Conservation (phyloP, 441 rosid genomes). For the Pelargonium australe region DNA sequence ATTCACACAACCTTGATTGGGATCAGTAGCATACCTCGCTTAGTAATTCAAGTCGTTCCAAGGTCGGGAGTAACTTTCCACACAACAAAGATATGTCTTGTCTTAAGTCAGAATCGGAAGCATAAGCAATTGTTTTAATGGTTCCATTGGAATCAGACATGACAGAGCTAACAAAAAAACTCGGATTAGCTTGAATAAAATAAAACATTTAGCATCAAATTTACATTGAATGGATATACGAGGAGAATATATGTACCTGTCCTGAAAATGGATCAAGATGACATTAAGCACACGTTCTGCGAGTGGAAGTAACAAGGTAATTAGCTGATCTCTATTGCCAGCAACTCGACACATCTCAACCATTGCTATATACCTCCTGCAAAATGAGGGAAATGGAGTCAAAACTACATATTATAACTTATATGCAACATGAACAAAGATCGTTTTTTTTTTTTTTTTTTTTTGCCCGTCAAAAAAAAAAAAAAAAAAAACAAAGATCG, state of each 20-base stretch:
- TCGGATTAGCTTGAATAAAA: not conserved
- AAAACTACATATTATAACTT: not conserved
- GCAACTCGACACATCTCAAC: constrained; percentile 89
- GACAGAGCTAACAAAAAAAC: constrained; percentile 36
- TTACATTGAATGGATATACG: not conserved
- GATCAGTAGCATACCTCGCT: constrained; percentile 54
- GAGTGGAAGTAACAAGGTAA: constrained; percentile 63
- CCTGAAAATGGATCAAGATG: constrained; percentile 71
- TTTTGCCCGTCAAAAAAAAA: no score
- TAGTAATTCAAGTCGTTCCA: constrained; percentile 73
- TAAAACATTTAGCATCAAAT: not conserved
- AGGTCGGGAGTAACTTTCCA: constrained; percentile 54
- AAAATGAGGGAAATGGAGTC: not conserved
- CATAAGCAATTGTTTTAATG: constrained; percentile 30
- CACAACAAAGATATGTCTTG: constrained; percentile 44
- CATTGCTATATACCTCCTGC: constrained; percentile 90
- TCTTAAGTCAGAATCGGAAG: constrained; percentile 36
- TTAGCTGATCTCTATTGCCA: constrained; percentile 65
- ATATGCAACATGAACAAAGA: no score
- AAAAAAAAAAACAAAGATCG: not conserved
- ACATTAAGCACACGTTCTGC: constrained; percentile 72
- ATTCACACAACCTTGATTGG: not conserved
- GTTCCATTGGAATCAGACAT: constrained; percentile 30
- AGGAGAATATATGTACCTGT: constrained; percentile 35
- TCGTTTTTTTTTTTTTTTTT: no score